These are phyloP conservation scores for Penicillium freii DNA, from an alignment of 2,329 filamentous ascomycete genomes.

Conservation along the genomic window DNA sequence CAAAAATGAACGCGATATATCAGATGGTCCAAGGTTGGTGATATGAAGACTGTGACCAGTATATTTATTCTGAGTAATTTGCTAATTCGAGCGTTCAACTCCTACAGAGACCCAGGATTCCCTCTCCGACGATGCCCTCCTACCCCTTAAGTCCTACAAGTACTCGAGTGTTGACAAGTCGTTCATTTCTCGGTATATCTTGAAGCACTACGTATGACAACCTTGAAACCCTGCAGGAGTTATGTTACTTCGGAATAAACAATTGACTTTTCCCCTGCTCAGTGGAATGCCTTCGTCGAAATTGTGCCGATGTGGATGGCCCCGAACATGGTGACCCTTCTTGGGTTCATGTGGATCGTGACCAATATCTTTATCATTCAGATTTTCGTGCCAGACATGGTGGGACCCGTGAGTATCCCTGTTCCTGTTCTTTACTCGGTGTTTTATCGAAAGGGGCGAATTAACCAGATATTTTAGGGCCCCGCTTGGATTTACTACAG, in stretches of 20 bases:
- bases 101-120: constrained; percentile 49
- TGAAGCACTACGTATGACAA: constrained; percentile 82
- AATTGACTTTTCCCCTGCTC: constrained; percentile 12
- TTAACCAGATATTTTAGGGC: constrained; percentile 52
- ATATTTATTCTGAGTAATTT: not conserved
- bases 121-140: constrained; percentile 83
- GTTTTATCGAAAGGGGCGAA: not conserved
- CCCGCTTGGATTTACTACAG: constrained; percentile 93
- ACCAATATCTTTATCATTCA: constrained; percentile 74
- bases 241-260: not conserved
- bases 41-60: not conserved
- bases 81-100: not conserved
- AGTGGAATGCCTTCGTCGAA: constrained; percentile 98
- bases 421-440: not conserved
- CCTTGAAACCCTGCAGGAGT: no score
- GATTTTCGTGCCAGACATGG: constrained; percentile 81
- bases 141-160: constrained; percentile 92
- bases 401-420: constrained; percentile 69
- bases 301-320: constrained; percentile 92
- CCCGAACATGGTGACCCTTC: constrained; percentile 93
- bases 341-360: constrained; percentile 93
- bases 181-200: constrained; percentile 85
- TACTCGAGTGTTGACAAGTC: constrained; percentile 98
- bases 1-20: constrained; percentile 34
- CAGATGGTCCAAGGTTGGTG: constrained; percentile 39